A percentile compares a stretch with the other conserved stretches of the same genome.
phyloP scores from a whole-genome alignment of 2,329 filamentous ascomycete species.

The Colletotrichum higginsianum region DNA sequence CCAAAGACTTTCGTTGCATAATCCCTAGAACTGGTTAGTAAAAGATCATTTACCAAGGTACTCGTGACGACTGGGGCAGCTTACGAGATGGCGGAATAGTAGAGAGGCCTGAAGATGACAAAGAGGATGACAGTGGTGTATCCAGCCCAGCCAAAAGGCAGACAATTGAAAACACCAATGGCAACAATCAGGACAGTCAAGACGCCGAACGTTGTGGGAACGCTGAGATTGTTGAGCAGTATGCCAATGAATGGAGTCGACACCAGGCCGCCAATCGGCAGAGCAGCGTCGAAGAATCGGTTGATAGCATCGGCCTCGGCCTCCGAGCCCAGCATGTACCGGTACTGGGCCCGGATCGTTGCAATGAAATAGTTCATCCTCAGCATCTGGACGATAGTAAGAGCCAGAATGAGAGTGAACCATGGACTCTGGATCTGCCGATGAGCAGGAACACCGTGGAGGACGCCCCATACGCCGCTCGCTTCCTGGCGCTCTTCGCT shows the following conservation, averaged over 20 bases:
- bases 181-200: conserved; percentile 72
- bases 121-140: conserved; percentile 79
- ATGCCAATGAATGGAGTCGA: conserved; percentile 81
- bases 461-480: conserved; percentile 79
- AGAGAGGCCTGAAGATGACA: conserved; percentile 80
- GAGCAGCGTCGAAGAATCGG: conserved; percentile 60
- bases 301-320: conserved; percentile 54
- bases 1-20: conserved; percentile 87
- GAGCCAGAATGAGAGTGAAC: conserved; percentile 79
- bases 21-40: conserved; percentile 59
- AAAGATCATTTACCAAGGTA: rapidly evolving
- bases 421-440: conserved; percentile 78
- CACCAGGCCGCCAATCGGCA: conserved; percentile 79
- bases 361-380: conserved; percentile 81
- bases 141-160: conserved; percentile 73
- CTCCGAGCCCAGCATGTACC: conserved; percentile 73
- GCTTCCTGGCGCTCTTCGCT: conserved; percentile 72
- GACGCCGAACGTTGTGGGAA: conserved; percentile 70
- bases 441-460: conserved; percentile 76
- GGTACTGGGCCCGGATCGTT: conserved; percentile 79
- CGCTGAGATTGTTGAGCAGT: conserved; percentile 77
- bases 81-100: conserved; percentile 81
- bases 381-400: conserved; percentile 73
- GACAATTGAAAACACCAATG: conserved; percentile 76
- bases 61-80: conserved; percentile 42